phyloP scores from a whole-genome alignment of 2,329 filamentous ascomycete genomes.

The Trichoderma atroviride region DNA sequence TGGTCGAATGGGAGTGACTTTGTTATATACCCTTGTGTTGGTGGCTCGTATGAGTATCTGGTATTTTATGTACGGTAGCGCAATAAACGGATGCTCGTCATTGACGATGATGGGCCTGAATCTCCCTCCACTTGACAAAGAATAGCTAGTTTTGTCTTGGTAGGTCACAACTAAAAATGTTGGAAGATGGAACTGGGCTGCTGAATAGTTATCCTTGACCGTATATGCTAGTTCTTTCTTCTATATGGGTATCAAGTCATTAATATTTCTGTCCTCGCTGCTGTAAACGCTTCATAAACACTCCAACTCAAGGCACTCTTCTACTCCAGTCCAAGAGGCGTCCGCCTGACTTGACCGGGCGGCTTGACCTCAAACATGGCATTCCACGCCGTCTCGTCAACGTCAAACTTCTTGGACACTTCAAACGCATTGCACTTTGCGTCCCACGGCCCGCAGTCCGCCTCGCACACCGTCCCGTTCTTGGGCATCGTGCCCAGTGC shows the following conservation, averaged over 20 bases:
- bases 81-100: not conserved
- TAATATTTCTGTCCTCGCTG: no score
- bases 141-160: not conserved
- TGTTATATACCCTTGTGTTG: constrained; percentile 25
- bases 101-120: not conserved
- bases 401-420: not conserved
- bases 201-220: no score
- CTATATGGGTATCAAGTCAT: no score
- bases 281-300: no score
- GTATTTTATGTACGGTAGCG: constrained; percentile 4
- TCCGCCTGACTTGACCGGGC: not conserved
- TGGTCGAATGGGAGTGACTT: not conserved
- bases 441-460: constrained; percentile 32
- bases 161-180: no score
- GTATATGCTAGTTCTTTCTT: no score
- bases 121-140: not conserved
- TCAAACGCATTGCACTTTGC: constrained; percentile 1
- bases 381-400: not conserved
- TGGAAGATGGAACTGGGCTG: no score
- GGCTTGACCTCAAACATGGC: not conserved
- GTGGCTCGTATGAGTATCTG: constrained; percentile 4
- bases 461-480: constrained; percentile 29
- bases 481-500: constrained; percentile 30
- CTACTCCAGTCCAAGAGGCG: constrained; percentile 11
- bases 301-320: not conserved